These are phyloP conservation scores for Clavulina sp. DNA, from an alignment of 768 basidiomycete species.

Conservation along the genomic window DNA sequence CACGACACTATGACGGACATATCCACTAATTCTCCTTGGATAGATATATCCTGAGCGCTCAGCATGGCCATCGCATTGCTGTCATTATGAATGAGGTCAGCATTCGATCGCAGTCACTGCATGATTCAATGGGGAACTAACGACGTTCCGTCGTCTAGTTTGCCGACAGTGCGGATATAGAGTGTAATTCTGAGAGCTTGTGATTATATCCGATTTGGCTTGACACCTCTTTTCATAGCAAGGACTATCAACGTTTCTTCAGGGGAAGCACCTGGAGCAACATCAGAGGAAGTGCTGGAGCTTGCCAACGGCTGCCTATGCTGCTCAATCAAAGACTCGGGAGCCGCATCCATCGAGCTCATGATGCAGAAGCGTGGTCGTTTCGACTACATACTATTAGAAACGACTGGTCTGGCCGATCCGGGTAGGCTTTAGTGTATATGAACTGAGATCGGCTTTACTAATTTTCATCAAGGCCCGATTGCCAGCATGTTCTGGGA, in stretches of 20 bases:
- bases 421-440: constrained; percentile 39
- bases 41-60: constrained; percentile 69
- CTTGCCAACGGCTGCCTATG: constrained; percentile 95
- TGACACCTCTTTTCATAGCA: constrained; percentile 28
- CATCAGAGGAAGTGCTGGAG: constrained; percentile 76
- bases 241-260: constrained; percentile 73
- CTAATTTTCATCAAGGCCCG: constrained; percentile 4
- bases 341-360: constrained; percentile 84
- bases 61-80: constrained; percentile 89
- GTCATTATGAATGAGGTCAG: constrained; percentile 82
- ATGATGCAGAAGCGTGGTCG: constrained; percentile 71
- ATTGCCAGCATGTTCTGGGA: constrained; percentile 45
- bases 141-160: constrained; percentile 29
- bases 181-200: constrained; percentile 45
- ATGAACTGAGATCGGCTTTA: not conserved
- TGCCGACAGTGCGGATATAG: constrained; percentile 91
- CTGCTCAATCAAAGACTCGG: constrained; percentile 91
- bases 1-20: not conserved
- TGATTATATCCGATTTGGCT: not conserved
- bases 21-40: not conserved
- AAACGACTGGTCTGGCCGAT: constrained; percentile 92
- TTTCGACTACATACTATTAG: constrained; percentile 90
- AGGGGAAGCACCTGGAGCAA: constrained; percentile 32
- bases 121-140: constrained; percentile 10
- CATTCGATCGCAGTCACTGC: not conserved